Conservation (phyloP, 1,139 yeast species). For the Geotrichum restrictum region DNA sequence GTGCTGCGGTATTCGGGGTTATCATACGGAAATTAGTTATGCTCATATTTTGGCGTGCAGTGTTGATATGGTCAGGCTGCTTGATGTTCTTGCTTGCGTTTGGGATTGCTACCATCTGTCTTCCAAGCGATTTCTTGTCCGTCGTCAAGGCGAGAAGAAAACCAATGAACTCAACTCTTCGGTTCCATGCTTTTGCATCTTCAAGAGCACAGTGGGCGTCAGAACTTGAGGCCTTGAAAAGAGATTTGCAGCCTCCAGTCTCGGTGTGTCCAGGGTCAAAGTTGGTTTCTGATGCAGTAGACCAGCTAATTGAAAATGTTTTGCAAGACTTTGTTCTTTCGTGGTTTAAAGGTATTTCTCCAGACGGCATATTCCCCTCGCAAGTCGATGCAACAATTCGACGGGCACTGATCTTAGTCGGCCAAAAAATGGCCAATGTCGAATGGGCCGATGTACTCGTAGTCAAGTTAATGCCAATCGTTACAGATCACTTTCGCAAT, state of each 20-base stretch:
- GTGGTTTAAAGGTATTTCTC: constrained; percentile 61
- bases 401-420: constrained; percentile 43
- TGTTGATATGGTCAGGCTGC: constrained; percentile 27
- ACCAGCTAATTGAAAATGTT: constrained; percentile 50
- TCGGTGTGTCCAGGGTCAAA: constrained; percentile 53
- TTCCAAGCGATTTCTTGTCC: constrained; percentile 20
- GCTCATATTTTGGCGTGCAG: constrained; percentile 24
- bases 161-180: constrained; percentile 10
- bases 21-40: constrained; percentile 25
- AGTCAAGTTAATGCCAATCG: constrained; percentile 55
- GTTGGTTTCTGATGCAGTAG: constrained; percentile 51
- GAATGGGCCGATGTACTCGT: constrained; percentile 61
- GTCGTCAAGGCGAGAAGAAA: constrained; percentile 3
- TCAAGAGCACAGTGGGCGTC: not conserved
- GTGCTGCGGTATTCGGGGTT: constrained; percentile 25
- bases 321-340: constrained; percentile 57
- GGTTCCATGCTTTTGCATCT: constrained; percentile 25
- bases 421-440: constrained; percentile 42
- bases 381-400: constrained; percentile 51
- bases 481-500: constrained; percentile 60
- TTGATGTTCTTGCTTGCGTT: constrained; percentile 23
- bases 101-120: constrained; percentile 21
- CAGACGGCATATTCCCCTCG: constrained; percentile 45
- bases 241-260: constrained; percentile 29
- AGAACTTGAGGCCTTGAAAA: not conserved